Conservation (phyloP, 148 eudicot genomes). For the Cornus florida region DNA sequence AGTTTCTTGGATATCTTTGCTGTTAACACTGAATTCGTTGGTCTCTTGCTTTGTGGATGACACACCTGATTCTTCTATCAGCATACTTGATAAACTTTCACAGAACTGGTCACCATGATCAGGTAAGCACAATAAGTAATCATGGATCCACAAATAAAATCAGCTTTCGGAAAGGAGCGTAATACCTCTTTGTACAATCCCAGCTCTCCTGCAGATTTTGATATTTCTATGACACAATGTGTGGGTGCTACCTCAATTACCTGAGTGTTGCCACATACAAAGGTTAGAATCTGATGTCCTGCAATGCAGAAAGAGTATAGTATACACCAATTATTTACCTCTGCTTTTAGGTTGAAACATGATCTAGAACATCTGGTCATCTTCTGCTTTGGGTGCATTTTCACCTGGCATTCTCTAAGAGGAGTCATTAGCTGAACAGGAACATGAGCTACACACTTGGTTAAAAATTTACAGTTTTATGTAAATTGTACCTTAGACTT, state of each 20-base stretch:
- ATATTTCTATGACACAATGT: constrained; percentile 54
- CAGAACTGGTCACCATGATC: constrained; percentile 45
- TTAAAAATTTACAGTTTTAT: not conserved
- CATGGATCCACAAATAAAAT: not conserved
- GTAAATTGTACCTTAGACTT: constrained; percentile 36
- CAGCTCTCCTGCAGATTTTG: constrained; percentile 42
- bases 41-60: constrained; percentile 20
- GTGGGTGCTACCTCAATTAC: constrained; percentile 55
- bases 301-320: not conserved
- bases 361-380: constrained; percentile 41
- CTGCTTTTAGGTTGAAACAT: constrained; percentile 42
- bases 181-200: constrained; percentile 44
- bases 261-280: constrained; percentile 13
- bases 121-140: constrained; percentile 7
- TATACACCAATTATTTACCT: constrained; percentile 23
- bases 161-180: not conserved
- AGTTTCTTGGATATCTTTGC: constrained; percentile 3
- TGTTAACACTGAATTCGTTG: constrained; percentile 15
- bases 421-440: not conserved
- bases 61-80: constrained; percentile 30
- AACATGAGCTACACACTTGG: not conserved
- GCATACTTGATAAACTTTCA: constrained; percentile 43
- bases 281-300: constrained; percentile 9
- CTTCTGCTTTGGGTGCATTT: constrained; percentile 35
- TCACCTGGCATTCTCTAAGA: constrained; percentile 31